A percentile compares a stretch with the other conserved stretches of the same genome.
These are phyloP conservation scores for Alternaria solani DNA, from an alignment of 2,329 filamentous ascomycete genomes.

Conservation along the genomic window DNA sequence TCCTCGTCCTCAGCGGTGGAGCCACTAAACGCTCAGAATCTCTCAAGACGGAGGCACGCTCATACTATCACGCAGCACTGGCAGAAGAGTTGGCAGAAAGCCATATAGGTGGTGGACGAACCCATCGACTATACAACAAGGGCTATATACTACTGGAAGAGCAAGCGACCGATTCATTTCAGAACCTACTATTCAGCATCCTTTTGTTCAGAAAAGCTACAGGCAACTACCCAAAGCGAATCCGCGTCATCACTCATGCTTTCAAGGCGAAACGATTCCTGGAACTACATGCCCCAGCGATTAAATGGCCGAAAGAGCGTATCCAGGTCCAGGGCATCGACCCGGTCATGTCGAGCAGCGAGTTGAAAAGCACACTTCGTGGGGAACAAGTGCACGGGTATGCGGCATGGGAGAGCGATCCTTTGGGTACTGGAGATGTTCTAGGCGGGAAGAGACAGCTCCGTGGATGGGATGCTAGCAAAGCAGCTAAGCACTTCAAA, in stretches of 20 bases:
- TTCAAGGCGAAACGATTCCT: constrained; percentile 58
- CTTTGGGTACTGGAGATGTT: constrained; percentile 47
- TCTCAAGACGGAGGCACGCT: constrained; percentile 46
- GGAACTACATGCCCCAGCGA: constrained; percentile 51
- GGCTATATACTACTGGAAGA: constrained; percentile 68
- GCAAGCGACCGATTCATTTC: constrained; percentile 82
- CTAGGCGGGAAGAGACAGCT: constrained; percentile 51
- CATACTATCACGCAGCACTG: constrained; percentile 48
- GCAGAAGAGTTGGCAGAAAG: constrained; percentile 34
- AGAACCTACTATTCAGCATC: constrained; percentile 82
- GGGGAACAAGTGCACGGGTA: constrained; percentile 52
- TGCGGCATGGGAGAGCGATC: constrained; percentile 50
- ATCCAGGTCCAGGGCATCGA: constrained; percentile 57
- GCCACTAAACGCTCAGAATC: constrained; percentile 44
- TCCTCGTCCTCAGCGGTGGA: constrained; percentile 78
- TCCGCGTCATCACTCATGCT: constrained; percentile 58
- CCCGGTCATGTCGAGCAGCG: constrained; percentile 51
- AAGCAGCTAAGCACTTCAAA: constrained; percentile 25
- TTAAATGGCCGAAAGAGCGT: constrained; percentile 53
- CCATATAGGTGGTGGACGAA: constrained; percentile 33
- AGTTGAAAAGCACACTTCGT: constrained; percentile 46
- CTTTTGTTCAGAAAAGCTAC: constrained; percentile 58
- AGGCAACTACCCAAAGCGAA: constrained; percentile 51
- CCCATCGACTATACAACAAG: constrained; percentile 42
- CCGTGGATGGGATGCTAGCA: constrained; percentile 50